Evolutionary conservation across 2,329 filamentous ascomycete species (phyloP), one percentile per base, ranked within the genome.

Genomic region (Ophiostoma perfectum): DNA sequence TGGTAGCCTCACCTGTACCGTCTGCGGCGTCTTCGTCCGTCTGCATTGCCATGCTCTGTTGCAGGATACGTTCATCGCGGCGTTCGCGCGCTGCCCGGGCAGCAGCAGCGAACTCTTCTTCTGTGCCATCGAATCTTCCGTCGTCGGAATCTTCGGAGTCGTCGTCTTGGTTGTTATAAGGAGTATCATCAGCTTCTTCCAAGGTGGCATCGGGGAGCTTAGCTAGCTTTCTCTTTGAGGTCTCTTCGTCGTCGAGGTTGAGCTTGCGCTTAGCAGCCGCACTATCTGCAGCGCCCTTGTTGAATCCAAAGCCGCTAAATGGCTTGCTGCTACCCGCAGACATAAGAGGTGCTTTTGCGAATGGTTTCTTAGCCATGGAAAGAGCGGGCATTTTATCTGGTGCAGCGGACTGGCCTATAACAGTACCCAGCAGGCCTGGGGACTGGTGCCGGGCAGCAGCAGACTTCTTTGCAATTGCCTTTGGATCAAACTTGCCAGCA

Each of bases 171-270:
- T 85, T 84, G 74, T 81, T 84, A 76, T 88, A 85, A 73, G 84
- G 82, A 70, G 83, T 83, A 76, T 84, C 82, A 72, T 89, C 85
- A 70, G 83, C 79, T 72, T 85, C 84, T 75, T 89, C 86, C 67
- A 91, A 81, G 67, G 89, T 86, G 70, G 91, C 86, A 72, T 89
- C 89, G 69, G 94, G 93, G 70, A 99, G 87, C 79, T 93, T 95
- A 76, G 92, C 92, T 72, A 99, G 86, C 80, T 96, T 97, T 77
- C 93, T 91, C 75, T 91, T 88, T 2, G 89, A 90, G 44, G 88
- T 89, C 74, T 96, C 92, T 74, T 97, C 94, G 75, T 97, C 94
- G 70, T 91, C 93, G 73, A 97, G 88, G 73, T 93, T 88, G 36
- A 96, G 82, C 70, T 91, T 92, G 73, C 89, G 89, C 75, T 92